Base-by-base conservation (phyloP, 2,329 filamentous ascomycete species). In the Sclerotiophoma versabilis region DNA sequence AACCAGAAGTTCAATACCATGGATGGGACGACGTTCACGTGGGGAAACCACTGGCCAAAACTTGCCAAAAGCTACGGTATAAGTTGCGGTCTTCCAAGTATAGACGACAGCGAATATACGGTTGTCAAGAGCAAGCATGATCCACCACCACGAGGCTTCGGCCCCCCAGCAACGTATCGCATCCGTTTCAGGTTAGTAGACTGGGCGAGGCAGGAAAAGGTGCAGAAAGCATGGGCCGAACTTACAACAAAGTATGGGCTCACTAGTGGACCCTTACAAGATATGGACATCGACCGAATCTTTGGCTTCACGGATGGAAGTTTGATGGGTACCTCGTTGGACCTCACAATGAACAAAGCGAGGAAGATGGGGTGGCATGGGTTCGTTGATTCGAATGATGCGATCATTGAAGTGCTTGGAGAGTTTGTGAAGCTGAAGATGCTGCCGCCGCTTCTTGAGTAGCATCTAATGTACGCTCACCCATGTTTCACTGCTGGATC, bases 1-100 rank as follows among this genome's bases (percentile, higher is more conserved):
- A 76, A 82, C 54, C 66, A 84, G 61, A 77, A 74, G 14, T 83
- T 84, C 68, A 84, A 84, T 54, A 76, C 77, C 0, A 67, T 68
- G 26, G 81, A 85, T 44, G 77, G 75, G 5, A 75, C 70, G 12
- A 68, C 72, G 0, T 77, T 83, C 17, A 79, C 77, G 1, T 82
- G 78, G 76, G 79, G 79, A 1, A 73, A 75, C 20, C 76, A 82
- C 51, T 84, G 79, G 77, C 75, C 77, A 0, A 75, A 77, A 55
- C 66, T 83, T 12, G 79, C 79, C 0, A 63, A 65, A 4, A 79
- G 78, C 75, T 83, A 79, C 62, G 72, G 74, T 0, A 69, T 80
- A 0, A 61, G 70, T 11, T 78, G 76, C 63, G 68, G 57, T 0
- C 62, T 64, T 4, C 77, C 74, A 1, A 60, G 56, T 22, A 23